phyloP scores from a whole-genome alignment of 1,139 yeast genomes.

The Diutina neorugosa region DNA sequence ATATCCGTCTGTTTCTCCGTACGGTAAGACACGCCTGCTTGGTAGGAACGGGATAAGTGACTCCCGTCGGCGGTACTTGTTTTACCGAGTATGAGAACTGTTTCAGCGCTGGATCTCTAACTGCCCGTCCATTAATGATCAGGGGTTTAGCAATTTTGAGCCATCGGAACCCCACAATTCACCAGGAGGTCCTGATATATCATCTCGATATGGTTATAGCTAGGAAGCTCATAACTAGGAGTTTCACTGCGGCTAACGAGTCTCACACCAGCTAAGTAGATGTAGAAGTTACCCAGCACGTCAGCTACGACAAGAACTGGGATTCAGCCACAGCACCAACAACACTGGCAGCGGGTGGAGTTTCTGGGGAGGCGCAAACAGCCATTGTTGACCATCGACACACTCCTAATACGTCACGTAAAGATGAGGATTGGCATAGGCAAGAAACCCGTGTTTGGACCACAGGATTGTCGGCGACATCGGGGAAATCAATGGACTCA shows the following conservation, averaged over 20 bases:
- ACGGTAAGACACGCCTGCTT: slow-evolving; percentile 65
- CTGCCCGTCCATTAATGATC: slow-evolving; percentile 42
- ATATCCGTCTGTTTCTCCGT: slow-evolving; percentile 49
- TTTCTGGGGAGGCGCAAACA: slow-evolving; percentile 41
- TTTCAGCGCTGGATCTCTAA: slow-evolving; percentile 9
- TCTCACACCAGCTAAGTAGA: slow-evolving; percentile 34
- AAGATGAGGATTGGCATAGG: slow-evolving; percentile 38
- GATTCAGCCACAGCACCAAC: slow-evolving; percentile 34
- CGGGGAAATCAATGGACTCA: neutral
- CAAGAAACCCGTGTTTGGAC: slow-evolving; percentile 68
- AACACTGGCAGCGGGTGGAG: slow-evolving; percentile 20
- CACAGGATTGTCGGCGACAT: slow-evolving; percentile 18
- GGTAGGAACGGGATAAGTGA: slow-evolving; percentile 54
- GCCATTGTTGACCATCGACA: slow-evolving; percentile 54
- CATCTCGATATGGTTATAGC: slow-evolving; percentile 35
- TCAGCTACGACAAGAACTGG: slow-evolving; percentile 39
- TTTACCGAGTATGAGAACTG: slow-evolving; percentile 42
- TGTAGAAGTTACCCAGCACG: slow-evolving; percentile 36
- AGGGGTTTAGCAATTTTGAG: slow-evolving; percentile 54
- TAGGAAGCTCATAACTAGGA: slow-evolving; percentile 31
- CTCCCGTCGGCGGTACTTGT: slow-evolving; percentile 49
- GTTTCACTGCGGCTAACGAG: slow-evolving; percentile 13
- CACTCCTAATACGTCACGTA: slow-evolving; percentile 52
- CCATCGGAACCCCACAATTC: slow-evolving; percentile 49
- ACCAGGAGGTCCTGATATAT: slow-evolving; percentile 24